Conservation (phyloP, 768 basidiomycete species). For the Hebeloma cylindrosporum region DNA sequence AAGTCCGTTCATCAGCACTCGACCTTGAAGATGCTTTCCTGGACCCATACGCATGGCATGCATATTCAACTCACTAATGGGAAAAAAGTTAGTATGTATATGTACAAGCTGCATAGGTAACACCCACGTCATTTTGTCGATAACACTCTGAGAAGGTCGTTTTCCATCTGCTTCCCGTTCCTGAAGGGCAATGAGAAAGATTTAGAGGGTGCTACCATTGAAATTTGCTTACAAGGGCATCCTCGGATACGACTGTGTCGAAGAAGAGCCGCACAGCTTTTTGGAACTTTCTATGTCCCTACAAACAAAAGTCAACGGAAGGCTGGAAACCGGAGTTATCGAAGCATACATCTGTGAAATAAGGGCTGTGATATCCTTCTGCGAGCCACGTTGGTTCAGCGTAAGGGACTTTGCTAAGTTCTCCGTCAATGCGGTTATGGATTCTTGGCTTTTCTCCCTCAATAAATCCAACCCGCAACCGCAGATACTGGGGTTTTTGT, state of each 20-base stretch:
- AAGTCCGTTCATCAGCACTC: constrained; percentile 74
- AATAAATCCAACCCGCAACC: constrained; percentile 72
- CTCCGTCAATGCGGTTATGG: constrained; percentile 49
- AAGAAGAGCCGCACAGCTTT: constrained; percentile 65
- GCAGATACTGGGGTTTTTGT: constrained; percentile 67
- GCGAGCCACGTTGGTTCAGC: constrained; percentile 85
- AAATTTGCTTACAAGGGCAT: constrained; percentile 27
- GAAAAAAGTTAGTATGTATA: neutral
- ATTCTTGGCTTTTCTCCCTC: constrained; percentile 61
- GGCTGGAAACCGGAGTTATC: neutral
- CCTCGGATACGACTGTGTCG: constrained; percentile 64
- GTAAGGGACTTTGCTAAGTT: constrained; percentile 77
- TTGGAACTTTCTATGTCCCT: constrained; percentile 63
- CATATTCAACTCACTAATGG: constrained; percentile 59
- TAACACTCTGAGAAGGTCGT: constrained; percentile 71
- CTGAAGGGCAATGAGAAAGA: constrained; percentile 3
- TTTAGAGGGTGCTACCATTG: neutral
- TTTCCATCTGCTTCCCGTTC: constrained; percentile 85
- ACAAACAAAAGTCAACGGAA: constrained; percentile 46
- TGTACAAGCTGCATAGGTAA: constrained; percentile 30
- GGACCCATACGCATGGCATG: constrained; percentile 95
- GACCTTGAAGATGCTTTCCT: constrained; percentile 87
- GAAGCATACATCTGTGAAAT: constrained; percentile 67
- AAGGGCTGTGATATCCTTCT: constrained; percentile 66
- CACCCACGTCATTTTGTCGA: constrained; percentile 89